Evolutionary conservation across 805 yeast genomes (phyloP).

Genomic region (Candida succiphila): DNA sequence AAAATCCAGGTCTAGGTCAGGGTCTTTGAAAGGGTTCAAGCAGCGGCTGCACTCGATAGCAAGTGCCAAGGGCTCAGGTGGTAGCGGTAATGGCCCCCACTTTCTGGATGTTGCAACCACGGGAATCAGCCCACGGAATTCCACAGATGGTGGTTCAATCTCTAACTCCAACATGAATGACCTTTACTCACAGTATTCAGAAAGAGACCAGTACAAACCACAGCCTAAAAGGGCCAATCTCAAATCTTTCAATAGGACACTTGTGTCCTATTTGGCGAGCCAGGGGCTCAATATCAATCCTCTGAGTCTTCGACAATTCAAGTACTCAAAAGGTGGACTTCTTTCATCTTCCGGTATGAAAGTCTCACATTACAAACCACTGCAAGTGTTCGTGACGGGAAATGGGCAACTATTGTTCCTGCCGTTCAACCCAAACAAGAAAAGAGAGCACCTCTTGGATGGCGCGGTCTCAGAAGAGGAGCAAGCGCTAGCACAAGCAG

Average conservation of each 20-base stretch:
- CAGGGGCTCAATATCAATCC: constrained; percentile 21
- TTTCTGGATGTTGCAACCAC: no score
- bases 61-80: no score
- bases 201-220: no score
- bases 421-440: constrained; percentile 23
- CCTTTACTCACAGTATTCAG: no score
- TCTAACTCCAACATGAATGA: no score
- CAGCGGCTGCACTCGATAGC: constrained; percentile 10
- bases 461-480: no score
- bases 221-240: no score
- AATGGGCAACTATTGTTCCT: constrained; percentile 23
- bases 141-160: constrained; percentile 10
- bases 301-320: constrained; percentile 11
- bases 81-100: no score
- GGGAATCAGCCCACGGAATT: constrained; percentile 7
- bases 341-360: background rate
- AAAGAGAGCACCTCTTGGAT: constrained; percentile 13
- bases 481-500: constrained; percentile 2
- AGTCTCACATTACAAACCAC: background rate
- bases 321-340: constrained; percentile 1
- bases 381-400: constrained; percentile 19
- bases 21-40: constrained; percentile 10
- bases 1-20: constrained; percentile 10
- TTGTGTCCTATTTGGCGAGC: constrained; percentile 13
- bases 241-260: constrained; percentile 16